Base-by-base conservation (phyloP, 2,329 filamentous ascomycete genomes). In the Paracoccidioides brasiliensis region DNA sequence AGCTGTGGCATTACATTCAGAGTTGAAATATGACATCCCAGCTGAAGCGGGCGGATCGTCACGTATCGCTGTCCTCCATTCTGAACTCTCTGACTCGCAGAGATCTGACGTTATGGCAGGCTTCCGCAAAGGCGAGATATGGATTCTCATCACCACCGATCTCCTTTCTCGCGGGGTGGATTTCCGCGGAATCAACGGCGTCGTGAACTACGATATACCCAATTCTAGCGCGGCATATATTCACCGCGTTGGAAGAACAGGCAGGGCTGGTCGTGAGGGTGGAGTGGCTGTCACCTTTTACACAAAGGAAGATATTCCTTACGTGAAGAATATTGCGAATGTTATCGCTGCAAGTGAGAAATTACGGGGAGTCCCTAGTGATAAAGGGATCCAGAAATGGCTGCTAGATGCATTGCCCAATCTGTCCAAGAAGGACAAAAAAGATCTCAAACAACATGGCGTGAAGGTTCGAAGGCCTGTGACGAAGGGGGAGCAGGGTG, bases 121-220 rank as follows among this genome's bases (percentile, higher is more conserved):
- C 22, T 97, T 98, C 76, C 84, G 93, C 40, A 84, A 84, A 38
- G 93, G 90, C 60, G 90, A 97, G 67, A 85, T 97, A 59, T 98
- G 93, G 93, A 83, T 97, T 5, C 78, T 98, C 40, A 93, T 98
- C 68, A 97, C 93, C 0, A 98, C 93, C 0, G 93, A 98, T 67
- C 80, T 98, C 6, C 78, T 98, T 9, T 86, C 90, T 14, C 86
- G 93, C 38, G 93, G 93, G 22, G 84, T 98, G 43, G 93, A 98
- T 70, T 96, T 98, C 74, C 83, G 87, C 7, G 93, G 93, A 52
- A 84, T 98, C 60, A 96, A 96, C 65, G 90, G 90, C 48, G 90
- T 98, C 0, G 87, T 98, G 53, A 98, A 97, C 72, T 98, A 96
- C 72, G 93, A 98, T 69, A 89, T 96, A 7, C 93, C 93, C 0